phyloP scores from a whole-genome alignment of 1,284 basidiomycete genomes.

The Filobasidium uniguttulatum region DNA sequence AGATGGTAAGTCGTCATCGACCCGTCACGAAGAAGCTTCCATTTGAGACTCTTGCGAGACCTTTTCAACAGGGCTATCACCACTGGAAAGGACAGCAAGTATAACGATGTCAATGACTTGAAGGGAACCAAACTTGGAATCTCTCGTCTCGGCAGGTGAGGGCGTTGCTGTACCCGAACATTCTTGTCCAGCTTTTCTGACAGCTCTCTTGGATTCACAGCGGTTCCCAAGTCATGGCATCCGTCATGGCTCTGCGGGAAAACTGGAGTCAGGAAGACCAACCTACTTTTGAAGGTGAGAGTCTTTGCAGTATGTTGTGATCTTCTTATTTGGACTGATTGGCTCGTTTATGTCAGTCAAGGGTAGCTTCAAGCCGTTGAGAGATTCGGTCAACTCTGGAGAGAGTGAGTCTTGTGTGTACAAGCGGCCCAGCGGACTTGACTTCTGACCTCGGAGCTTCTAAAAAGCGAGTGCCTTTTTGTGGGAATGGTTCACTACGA shows the following conservation, averaged over 20 bases:
- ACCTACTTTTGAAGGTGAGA: slow-evolving; percentile 59
- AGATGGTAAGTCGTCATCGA: slow-evolving; percentile 50
- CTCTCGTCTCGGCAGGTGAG: slow-evolving; percentile 67
- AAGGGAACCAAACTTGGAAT: slow-evolving; percentile 76
- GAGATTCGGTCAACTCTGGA: slow-evolving; percentile 77
- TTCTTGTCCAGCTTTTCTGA: not conserved
- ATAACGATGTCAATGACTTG: slow-evolving; percentile 59
- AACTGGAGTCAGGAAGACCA: slow-evolving; percentile 47
- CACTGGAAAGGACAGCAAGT: slow-evolving; percentile 63
- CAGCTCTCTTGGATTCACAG: slow-evolving; percentile 40
- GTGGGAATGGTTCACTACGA: slow-evolving; percentile 98
- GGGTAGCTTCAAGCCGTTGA: slow-evolving; percentile 75
- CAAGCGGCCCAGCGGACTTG: not conserved
- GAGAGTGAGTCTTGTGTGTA: slow-evolving; percentile 26
- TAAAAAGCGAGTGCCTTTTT: slow-evolving; percentile 61
- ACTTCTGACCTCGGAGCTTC: slow-evolving; percentile 28
- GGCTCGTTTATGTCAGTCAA: slow-evolving; percentile 47
- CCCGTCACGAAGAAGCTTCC: not conserved
- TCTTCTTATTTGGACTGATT: not conserved
- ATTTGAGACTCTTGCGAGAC: not conserved
- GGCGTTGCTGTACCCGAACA: slow-evolving; percentile 16
- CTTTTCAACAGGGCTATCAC: slow-evolving; percentile 62
- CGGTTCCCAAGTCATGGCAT: slow-evolving; percentile 87
- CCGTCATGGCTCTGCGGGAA: slow-evolving; percentile 78
- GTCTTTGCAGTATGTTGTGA: not conserved